A percentile compares a stretch with the other conserved stretches of the same genome.
These are phyloP conservation scores for Kodamaea plutei DNA, from an alignment of 1,139 yeast species.

Conservation along the genomic window DNA sequence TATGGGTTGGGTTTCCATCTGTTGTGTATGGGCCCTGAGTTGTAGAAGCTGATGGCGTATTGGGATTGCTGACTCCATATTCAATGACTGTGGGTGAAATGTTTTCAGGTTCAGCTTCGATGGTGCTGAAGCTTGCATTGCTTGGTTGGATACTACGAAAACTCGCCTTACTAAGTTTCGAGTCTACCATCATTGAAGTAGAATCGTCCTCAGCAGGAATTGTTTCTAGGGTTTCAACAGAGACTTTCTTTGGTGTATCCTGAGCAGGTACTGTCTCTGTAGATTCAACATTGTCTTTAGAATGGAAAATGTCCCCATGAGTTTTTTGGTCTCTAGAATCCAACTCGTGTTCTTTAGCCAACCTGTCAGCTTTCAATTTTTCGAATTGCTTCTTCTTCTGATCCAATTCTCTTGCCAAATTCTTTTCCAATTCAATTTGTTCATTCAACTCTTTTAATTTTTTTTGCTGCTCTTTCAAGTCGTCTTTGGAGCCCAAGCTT, in stretches of 20 bases:
- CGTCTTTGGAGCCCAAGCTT: slow-evolving; percentile 1
- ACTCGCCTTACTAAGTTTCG: background rate
- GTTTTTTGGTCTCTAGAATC: no score
- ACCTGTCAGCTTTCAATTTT: slow-evolving; percentile 17
- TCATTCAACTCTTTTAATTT: slow-evolving; percentile 13
- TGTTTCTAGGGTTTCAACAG: no score
- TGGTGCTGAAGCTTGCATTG: background rate
- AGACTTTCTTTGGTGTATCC: no score
- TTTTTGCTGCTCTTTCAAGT: slow-evolving; percentile 9
- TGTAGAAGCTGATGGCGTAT: background rate
- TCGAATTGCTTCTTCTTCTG: slow-evolving; percentile 18
- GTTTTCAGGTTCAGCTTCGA: background rate
- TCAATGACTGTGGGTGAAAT: no score
- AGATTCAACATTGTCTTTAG: no score
- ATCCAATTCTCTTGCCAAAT: slow-evolving; percentile 23
- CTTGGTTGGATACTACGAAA: background rate
- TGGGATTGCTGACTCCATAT: background rate
- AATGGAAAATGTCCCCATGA: no score
- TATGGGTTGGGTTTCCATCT: background rate
- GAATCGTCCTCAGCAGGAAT: no score
- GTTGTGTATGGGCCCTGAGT: background rate
- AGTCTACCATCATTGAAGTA: no score
- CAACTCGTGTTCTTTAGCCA: slow-evolving; percentile 18
- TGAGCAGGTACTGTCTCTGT: no score
- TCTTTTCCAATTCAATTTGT: slow-evolving; percentile 29